Evolutionary conservation across 2,329 filamentous ascomycete genomes (phyloP), one percentile per base, ranked within the genome.

Genomic region (Cryphonectria carpinicola): DNA sequence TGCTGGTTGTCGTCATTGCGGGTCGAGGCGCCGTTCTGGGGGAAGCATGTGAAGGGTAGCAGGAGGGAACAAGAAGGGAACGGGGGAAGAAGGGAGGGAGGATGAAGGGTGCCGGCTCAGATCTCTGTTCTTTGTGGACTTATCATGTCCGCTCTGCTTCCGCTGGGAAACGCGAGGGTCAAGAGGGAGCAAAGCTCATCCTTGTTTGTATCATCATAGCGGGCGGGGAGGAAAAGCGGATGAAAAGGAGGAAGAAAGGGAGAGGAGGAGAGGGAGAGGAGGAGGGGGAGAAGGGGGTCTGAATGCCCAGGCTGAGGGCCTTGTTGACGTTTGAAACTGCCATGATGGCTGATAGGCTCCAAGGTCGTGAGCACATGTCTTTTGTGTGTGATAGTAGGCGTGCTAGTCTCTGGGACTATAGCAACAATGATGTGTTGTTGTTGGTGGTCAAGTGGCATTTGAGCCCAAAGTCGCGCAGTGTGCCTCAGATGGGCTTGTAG

Each of bases 121-220:
- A 79, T 79, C 73, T 79, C 78, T 79, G 78, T 79, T 79, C 78
- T 79, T 77, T 66, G 66, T 22, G 67, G 71, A 69, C 73, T 72
- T 75, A 37, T 70, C 64, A 72, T 68, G 32, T 68, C 72, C 54
- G 64, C 63, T 61, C 70, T 67, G 70, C 65, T 61, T 67, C 61
- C 54, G 35, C 52, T 60, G 39, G 39, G 58, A 69, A 58, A n/a
- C 61, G 41, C 52, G 67, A 66, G 70, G 72, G 71, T 73, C 65
- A 65, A 73, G 56, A 35, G 37, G 65, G 66, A 67, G 70, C 70
- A 64, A 73, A 70, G 72, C 72, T 69, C 75, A 74, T 74, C 71
- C 70, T 71, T 71, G 70, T 63, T 68, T 67, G 66, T 74, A 62
- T 77, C 76, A 69, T 77, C 76, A 77, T 64, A 25, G 74, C 75